Evolutionary conservation across 352 stramenopile species (phyloP).

Genomic region (Phytophthora multivora): DNA sequence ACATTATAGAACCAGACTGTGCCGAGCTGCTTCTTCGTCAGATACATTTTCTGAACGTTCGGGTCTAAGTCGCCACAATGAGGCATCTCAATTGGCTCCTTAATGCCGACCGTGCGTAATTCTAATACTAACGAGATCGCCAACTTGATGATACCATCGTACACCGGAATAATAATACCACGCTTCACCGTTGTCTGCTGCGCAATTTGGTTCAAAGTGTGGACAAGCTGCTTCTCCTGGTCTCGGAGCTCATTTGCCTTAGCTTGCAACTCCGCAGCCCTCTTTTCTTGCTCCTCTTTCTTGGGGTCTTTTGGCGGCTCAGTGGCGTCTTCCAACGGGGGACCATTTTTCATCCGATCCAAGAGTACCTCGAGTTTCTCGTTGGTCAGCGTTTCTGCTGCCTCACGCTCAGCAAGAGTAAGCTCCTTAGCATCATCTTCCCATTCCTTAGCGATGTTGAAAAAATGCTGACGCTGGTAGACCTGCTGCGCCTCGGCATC

Average conservation of each 20-base stretch:
- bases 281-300: conserved; percentile 25
- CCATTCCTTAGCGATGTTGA: conserved; percentile 32
- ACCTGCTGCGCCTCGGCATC: conserved; percentile 37
- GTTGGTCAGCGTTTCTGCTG: conserved; percentile 28
- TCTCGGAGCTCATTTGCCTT: conserved; percentile 20
- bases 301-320: conserved; percentile 20
- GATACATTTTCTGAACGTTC: conserved; percentile 38
- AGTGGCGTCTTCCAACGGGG: conserved; percentile 18
- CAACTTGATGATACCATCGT: conserved; percentile 47
- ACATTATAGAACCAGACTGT: conserved; percentile 39
- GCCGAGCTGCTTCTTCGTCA: conserved; percentile 27
- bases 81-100: conserved; percentile 54
- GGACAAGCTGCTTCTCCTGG: conserved; percentile 35
- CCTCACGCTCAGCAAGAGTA: conserved; percentile 15
- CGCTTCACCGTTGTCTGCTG: conserved; percentile 35
- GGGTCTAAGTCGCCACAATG: conserved; percentile 54
- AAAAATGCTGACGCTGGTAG: conserved; percentile 41
- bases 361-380: conserved; percentile 24
- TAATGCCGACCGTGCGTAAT: conserved; percentile 41
- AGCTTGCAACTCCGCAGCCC: conserved; percentile 13
- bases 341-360: conserved; percentile 17
- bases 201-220: conserved; percentile 36
- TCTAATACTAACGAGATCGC: conserved; percentile 55
- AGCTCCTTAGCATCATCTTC: conserved; percentile 26
- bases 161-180: conserved; percentile 60